Conservation (phyloP, 768 basidiomycete genomes). For the Tylopilus rubrobrunneus region DNA sequence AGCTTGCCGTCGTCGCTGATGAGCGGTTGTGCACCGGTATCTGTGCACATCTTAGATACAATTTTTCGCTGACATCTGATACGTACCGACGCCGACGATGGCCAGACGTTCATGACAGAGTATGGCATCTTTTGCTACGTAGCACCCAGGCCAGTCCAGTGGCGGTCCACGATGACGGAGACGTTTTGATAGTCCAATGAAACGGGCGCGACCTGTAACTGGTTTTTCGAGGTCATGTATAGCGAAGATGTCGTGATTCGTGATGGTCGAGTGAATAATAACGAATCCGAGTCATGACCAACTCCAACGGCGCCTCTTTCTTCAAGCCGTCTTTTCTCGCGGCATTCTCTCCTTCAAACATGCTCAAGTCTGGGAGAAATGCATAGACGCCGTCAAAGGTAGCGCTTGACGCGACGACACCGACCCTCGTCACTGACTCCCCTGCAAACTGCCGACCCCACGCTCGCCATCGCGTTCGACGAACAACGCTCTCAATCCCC, state of each 20-base stretch:
- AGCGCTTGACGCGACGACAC: not conserved
- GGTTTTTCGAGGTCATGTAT: slow-evolving; percentile 79
- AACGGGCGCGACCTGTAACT: slow-evolving; percentile 59
- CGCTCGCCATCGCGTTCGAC: slow-evolving; percentile 42
- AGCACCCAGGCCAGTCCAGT: slow-evolving; percentile 98
- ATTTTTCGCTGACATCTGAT: not conserved
- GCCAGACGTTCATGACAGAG: slow-evolving; percentile 96
- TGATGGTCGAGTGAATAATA: not conserved
- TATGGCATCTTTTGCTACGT: slow-evolving; percentile 75
- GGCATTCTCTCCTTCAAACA: slow-evolving; percentile 61
- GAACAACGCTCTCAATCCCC: slow-evolving; percentile 52
- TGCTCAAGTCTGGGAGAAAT: slow-evolving; percentile 63
- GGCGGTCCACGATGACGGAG: slow-evolving; percentile 73
- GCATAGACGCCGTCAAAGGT: slow-evolving; percentile 68
- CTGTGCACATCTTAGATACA: slow-evolving; percentile 37
- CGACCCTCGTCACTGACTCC: slow-evolving; percentile 1
- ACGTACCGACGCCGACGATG: slow-evolving; percentile 93
- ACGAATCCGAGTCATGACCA: slow-evolving; percentile 29
- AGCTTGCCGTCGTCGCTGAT: slow-evolving; percentile 79
- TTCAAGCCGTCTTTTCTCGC: slow-evolving; percentile 75
- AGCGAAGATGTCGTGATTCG: slow-evolving; percentile 80
- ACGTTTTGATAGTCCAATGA: slow-evolving; percentile 76
- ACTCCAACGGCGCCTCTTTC: slow-evolving; percentile 62
- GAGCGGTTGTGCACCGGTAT: slow-evolving; percentile 95
- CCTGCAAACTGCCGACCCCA: slow-evolving; percentile 47